Conservation (phyloP, 495 filamentous ascomycete species). For the Talaromyces adpressus region DNA sequence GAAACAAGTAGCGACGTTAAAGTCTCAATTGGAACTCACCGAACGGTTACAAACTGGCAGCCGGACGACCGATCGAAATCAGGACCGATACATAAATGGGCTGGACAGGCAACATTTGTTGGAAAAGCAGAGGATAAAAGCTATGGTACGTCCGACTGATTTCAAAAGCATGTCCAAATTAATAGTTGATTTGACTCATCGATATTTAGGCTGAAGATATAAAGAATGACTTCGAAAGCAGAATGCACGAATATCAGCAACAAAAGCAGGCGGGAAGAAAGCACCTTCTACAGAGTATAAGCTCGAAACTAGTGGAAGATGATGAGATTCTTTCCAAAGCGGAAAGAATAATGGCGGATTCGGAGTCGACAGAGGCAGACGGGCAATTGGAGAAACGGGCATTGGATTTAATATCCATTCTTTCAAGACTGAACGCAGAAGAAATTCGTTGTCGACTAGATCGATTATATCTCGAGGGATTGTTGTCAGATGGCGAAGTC, state of each 20-base stretch:
- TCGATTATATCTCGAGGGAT: slow-evolving; percentile 32
- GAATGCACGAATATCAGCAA: slow-evolving; percentile 25
- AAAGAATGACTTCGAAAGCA: slow-evolving; percentile 23
- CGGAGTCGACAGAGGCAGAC: slow-evolving; percentile 24
- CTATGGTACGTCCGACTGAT: slow-evolving; percentile 20
- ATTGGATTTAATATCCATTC: slow-evolving; percentile 18
- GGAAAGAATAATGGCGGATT: slow-evolving; percentile 21
- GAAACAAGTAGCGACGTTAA: slow-evolving; percentile 27
- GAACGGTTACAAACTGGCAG: slow-evolving; percentile 20
- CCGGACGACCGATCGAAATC: slow-evolving; percentile 17
- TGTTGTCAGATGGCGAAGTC: slow-evolving; percentile 10
- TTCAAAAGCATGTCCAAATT: background rate
- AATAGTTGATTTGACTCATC: slow-evolving; percentile 15
- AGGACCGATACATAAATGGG: slow-evolving; percentile 20
- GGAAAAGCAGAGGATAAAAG: slow-evolving; percentile 25
- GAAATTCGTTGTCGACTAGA: slow-evolving; percentile 40
- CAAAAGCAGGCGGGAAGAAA: slow-evolving; percentile 25
- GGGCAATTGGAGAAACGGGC: slow-evolving; percentile 22
- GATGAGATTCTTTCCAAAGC: slow-evolving; percentile 25
- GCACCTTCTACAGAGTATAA: slow-evolving; percentile 26
- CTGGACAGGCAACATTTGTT: slow-evolving; percentile 33
- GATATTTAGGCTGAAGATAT: slow-evolving; percentile 26
- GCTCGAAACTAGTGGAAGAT: slow-evolving; percentile 31
- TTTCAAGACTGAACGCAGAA: slow-evolving; percentile 27
- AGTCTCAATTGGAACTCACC: slow-evolving; percentile 23